A percentile compares a stretch with the other conserved stretches of the same genome.
Evolutionary conservation across 2,329 filamentous ascomycete genomes (phyloP).

Genomic region (Macrophomina phaseolina): DNA sequence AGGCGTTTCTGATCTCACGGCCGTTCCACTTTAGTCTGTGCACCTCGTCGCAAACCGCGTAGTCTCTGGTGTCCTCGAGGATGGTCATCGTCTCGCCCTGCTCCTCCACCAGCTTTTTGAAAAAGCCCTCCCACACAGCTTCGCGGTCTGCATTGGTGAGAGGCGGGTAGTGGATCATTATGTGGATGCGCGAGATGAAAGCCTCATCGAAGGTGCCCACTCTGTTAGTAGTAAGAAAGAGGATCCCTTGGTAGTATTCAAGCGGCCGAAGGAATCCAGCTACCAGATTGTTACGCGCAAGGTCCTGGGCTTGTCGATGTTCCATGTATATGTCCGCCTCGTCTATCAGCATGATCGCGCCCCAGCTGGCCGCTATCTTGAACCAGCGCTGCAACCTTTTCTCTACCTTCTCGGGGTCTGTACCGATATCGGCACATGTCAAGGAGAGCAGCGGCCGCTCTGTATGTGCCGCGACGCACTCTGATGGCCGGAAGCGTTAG

Average conservation of each 20-base stretch:
- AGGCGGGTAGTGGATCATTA: slow-evolving; percentile 31
- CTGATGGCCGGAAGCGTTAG: slow-evolving; percentile 28
- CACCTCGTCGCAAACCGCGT: slow-evolving; percentile 27
- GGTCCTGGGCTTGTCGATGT: slow-evolving; percentile 37
- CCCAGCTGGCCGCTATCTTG: slow-evolving; percentile 34
- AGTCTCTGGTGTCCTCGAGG: background rate
- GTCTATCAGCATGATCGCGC: slow-evolving; percentile 39
- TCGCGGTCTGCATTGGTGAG: slow-evolving; percentile 30
- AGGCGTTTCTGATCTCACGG: slow-evolving; percentile 33
- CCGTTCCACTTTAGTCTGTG: slow-evolving; percentile 37
- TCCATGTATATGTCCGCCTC: slow-evolving; percentile 48
- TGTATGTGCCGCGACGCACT: slow-evolving; percentile 44
- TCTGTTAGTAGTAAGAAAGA: slow-evolving; percentile 39
- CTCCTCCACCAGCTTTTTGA: slow-evolving; percentile 33
- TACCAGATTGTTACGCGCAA: slow-evolving; percentile 41
- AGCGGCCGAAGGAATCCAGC: slow-evolving; percentile 37
- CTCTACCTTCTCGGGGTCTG: slow-evolving; percentile 23
- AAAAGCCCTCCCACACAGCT: slow-evolving; percentile 37
- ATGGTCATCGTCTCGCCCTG: slow-evolving; percentile 23
- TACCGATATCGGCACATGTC: slow-evolving; percentile 38
- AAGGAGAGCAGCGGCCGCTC: slow-evolving; percentile 40
- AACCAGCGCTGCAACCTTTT: slow-evolving; percentile 30
- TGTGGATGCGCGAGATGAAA: slow-evolving; percentile 33
- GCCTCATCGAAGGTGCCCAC: slow-evolving; percentile 34
- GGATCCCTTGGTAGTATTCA: slow-evolving; percentile 33